A percentile compares a stretch with the other conserved stretches of the same genome.
These are phyloP conservation scores for Hyphopichia fennica DNA, from an alignment of 1,139 yeast species.

Conservation along the genomic window DNA sequence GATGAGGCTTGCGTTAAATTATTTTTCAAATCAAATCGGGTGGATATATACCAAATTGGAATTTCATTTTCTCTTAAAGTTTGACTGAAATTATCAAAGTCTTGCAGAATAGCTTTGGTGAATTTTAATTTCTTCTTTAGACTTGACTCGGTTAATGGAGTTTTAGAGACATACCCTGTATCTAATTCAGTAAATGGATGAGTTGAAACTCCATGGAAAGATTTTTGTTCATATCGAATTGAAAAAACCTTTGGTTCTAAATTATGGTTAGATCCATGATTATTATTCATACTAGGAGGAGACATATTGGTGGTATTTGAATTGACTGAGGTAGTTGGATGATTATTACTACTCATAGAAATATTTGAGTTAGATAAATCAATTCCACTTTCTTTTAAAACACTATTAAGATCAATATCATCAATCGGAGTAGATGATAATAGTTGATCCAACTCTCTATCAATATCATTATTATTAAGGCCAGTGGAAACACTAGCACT, in stretches of 20 bases:
- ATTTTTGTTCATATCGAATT: not conserved
- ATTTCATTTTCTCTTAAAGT: conserved; percentile 2
- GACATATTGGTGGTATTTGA: not conserved
- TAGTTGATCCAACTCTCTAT: conserved; percentile 25
- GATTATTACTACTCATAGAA: not conserved
- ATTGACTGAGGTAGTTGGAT: not conserved
- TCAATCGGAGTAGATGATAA: conserved; percentile 26
- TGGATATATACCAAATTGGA: conserved; percentile 10
- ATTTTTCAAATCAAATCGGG: conserved; percentile 5
- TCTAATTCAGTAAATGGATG: conserved; percentile 15
- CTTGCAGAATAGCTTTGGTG: not conserved
- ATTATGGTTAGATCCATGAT: not conserved
- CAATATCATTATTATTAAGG: conserved; percentile 19
- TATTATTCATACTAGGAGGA: not conserved
- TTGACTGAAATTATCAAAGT: conserved; percentile 4
- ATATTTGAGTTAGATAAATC: not conserved
- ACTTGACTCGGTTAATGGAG: conserved; percentile 5
- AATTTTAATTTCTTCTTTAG: conserved; percentile 7
- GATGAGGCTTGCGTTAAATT: not conserved
- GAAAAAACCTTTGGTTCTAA: not conserved
- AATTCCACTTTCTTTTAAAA: not conserved
- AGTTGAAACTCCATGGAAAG: not conserved
- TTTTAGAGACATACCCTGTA: conserved; percentile 7
- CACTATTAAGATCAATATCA: conserved; percentile 11
- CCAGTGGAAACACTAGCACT: conserved; percentile 12